Conservation (phyloP, 345 rosid genomes). For the Eucalyptus regnans region DNA sequence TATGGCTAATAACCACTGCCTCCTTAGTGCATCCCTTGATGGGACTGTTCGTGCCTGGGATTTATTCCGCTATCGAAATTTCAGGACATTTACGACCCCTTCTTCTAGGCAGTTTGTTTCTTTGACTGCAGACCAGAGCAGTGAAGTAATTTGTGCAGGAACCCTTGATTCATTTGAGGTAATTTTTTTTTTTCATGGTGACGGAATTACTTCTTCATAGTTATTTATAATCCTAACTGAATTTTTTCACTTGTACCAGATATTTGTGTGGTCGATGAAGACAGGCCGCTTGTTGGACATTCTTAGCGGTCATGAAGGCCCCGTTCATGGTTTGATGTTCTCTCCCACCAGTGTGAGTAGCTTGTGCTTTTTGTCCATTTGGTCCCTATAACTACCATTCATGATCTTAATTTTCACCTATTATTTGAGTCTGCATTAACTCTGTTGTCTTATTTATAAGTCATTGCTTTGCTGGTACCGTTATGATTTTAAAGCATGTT, state of each 20-base stretch:
- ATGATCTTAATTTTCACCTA: neutral
- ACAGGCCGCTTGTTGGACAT: slow-evolving; percentile 88
- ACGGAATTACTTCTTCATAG: neutral
- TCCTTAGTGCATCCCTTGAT: slow-evolving; percentile 87
- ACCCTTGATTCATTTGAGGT: slow-evolving; percentile 97
- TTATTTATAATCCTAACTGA: neutral
- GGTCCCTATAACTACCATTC: neutral
- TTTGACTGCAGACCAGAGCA: slow-evolving; percentile 85
- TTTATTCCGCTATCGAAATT: slow-evolving; percentile 81
- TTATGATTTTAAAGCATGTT: neutral
- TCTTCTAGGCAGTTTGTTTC: slow-evolving; percentile 93
- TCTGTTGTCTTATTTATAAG: neutral
- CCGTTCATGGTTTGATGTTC: slow-evolving; percentile 87
- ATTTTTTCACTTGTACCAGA: slow-evolving; percentile 18
- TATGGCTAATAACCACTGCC: slow-evolving; percentile 83
- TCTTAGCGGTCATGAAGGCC: slow-evolving; percentile 96
- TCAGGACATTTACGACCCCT: slow-evolving; percentile 91
- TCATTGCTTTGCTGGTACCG: neutral
- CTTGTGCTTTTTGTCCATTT: neutral
- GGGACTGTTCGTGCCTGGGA: slow-evolving; percentile 99
- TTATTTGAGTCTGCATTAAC: neutral
- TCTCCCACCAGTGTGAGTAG: slow-evolving; percentile 77
- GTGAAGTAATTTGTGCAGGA: slow-evolving; percentile 97
- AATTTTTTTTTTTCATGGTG: neutral
- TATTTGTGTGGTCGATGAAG: slow-evolving; percentile 99